Evolutionary conservation across 345 rosid genomes (phyloP).

Genomic region (Heritiera fomes): DNA sequence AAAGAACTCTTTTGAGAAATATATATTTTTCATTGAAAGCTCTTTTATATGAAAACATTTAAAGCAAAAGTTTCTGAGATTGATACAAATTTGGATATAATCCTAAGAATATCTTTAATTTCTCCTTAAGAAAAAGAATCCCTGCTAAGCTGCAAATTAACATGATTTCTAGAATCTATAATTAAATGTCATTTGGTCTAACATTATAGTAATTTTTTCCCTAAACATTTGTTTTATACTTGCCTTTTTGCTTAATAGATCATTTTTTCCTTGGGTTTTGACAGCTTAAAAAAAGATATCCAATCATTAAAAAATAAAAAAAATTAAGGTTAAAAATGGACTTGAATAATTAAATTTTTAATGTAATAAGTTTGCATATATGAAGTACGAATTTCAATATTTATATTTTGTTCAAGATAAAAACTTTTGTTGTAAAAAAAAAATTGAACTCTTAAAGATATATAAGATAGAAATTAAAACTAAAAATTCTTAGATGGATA

Average conservation of each 20-base stretch:
- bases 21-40: neutral
- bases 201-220: neutral
- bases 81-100: slow-evolving; percentile 14
- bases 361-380: too few species aligned
- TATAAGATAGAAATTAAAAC: neutral
- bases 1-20: neutral
- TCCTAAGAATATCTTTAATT: slow-evolving; percentile 19
- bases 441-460: neutral
- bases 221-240: neutral
- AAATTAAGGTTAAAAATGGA: too few species aligned
- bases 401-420: too few species aligned
- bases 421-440: too few species aligned
- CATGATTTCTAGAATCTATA: slow-evolving; percentile 47
- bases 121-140: slow-evolving; percentile 22
- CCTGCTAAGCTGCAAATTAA: slow-evolving; percentile 29
- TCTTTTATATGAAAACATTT: neutral
- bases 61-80: neutral
- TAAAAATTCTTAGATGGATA: neutral
- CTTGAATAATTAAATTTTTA: neutral
- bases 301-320: neutral
- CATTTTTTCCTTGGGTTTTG: neutral
- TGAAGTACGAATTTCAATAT: too few species aligned
- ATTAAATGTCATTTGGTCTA: slow-evolving; percentile 28
- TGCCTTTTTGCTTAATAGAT: neutral
- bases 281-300: neutral